phyloP scores from a whole-genome alignment of 345 rosid genomes.

The Sapria himalayana region DNA sequence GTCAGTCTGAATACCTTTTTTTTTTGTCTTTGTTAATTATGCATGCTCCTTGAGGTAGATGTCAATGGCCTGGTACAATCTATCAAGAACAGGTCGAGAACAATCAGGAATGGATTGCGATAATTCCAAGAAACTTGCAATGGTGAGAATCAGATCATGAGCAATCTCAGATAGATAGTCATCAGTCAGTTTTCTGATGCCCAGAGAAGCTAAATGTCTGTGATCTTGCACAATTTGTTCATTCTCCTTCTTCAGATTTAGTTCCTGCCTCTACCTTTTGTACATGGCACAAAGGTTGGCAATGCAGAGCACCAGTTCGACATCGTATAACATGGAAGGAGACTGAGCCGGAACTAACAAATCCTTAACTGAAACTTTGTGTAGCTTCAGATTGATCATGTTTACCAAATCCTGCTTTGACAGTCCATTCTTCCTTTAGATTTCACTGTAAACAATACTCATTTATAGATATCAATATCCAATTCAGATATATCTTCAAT shows the following conservation, averaged over 20 bases:
- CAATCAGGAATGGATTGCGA: constrained; percentile 40
- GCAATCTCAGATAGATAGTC: constrained; percentile 51
- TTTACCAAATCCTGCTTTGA: constrained; percentile 33
- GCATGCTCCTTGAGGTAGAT: constrained; percentile 68
- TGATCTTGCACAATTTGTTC: constrained; percentile 17
- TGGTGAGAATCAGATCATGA: constrained; percentile 20
- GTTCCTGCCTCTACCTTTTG: constrained; percentile 17
- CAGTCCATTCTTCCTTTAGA: constrained; percentile 62
- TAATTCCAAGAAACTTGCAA: constrained; percentile 32
- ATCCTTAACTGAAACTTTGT: constrained; percentile 54
- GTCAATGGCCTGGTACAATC: constrained; percentile 69
- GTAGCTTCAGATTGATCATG: constrained; percentile 38
- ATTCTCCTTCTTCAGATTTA: constrained; percentile 16
- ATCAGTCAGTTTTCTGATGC: constrained; percentile 47
- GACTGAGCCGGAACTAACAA: constrained; percentile 31
- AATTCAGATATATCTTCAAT: constrained; percentile 81
- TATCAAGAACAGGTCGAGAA: constrained; percentile 57
- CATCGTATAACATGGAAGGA: constrained; percentile 31
- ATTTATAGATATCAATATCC: constrained; percentile 53
- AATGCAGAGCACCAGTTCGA: constrained; percentile 40
- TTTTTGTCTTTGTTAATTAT: constrained; percentile 38
- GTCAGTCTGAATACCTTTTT: constrained; percentile 53
- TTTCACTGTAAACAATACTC: constrained; percentile 37
- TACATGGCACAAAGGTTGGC: constrained; percentile 22
- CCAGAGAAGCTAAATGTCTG: constrained; percentile 29